These are phyloP conservation scores for Papilionanthe hybrid DNA, from an alignment of 116 monocot species.

Conservation along the genomic window DNA sequence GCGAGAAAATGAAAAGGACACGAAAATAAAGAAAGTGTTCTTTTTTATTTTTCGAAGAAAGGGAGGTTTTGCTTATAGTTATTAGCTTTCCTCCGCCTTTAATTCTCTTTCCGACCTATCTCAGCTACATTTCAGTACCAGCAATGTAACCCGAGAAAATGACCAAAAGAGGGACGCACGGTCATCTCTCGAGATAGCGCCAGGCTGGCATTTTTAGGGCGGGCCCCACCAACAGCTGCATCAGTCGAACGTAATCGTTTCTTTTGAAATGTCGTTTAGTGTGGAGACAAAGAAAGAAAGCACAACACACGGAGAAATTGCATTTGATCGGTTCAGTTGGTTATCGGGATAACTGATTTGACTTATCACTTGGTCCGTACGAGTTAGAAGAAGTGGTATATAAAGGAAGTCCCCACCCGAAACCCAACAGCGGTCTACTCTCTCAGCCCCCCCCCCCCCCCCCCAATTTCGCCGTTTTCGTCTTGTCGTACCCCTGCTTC, in stretches of 20 bases:
- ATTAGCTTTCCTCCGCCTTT: too few relatives aligned
- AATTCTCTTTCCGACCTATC: too few relatives aligned
- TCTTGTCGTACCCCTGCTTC: neutral
- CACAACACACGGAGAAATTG: neutral
- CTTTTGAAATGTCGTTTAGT: neutral
- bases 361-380: neutral
- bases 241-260: neutral
- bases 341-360: too few relatives aligned
- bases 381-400: neutral
- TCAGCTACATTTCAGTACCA: too few relatives aligned
- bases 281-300: conserved; percentile 8
- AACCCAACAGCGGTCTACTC: conserved; percentile 9
- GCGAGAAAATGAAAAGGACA: too few relatives aligned
- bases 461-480: neutral
- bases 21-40: too few relatives aligned
- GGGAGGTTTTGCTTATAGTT: too few relatives aligned
- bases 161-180: neutral
- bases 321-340: neutral
- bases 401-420: neutral
- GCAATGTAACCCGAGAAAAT: neutral
- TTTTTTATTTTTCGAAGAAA: too few relatives aligned
- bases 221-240: neutral
- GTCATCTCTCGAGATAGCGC: neutral
- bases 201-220: neutral
- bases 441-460: neutral